These are phyloP conservation scores for Diplodia scrobiculata DNA, from an alignment of 2,329 filamentous ascomycete genomes.

Conservation along the genomic window DNA sequence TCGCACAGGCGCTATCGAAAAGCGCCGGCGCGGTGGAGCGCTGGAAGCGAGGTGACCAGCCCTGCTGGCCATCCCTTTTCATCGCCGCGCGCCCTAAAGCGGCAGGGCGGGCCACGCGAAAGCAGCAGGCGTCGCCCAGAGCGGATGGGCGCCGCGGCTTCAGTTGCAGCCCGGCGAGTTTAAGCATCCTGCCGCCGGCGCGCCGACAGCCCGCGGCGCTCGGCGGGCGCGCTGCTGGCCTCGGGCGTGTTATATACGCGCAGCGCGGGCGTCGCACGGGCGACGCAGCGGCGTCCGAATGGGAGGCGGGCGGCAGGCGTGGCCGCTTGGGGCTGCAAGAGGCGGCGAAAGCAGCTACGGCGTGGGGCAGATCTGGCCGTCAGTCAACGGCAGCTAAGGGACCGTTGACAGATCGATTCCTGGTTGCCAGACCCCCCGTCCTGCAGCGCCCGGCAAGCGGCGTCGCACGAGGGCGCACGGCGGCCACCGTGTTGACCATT, in stretches of 20 bases:
- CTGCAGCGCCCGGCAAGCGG: conserved; percentile 26
- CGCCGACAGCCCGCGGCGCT: background rate
- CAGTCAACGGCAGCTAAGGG: conserved; percentile 30
- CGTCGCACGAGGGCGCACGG: conserved; percentile 27
- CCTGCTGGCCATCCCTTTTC: conserved; percentile 25
- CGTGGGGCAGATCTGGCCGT: conserved; percentile 20
- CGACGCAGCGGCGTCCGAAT: conserved; percentile 21
- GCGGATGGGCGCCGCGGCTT: conserved; percentile 13
- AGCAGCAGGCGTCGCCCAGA: conserved; percentile 26
- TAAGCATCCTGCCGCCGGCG: conserved; percentile 17
- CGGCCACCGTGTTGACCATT: conserved; percentile 29
- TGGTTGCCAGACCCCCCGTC: conserved; percentile 27
- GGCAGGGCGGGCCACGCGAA: conserved; percentile 24
- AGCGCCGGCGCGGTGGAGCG: conserved; percentile 21
- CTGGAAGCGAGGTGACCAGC: conserved; percentile 27
- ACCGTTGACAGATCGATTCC: conserved; percentile 30
- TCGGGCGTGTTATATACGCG: conserved; percentile 11
- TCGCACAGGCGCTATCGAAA: conserved; percentile 30
- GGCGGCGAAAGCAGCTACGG: conserved; percentile 25
- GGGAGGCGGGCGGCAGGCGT: conserved; percentile 9
- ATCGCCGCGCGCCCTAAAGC: conserved; percentile 19
- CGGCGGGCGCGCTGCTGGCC: background rate
- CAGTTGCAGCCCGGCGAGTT: conserved; percentile 14
- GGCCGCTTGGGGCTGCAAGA: conserved; percentile 8
- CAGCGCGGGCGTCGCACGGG: conserved; percentile 8